Percentiles rank a stretch among this genome's conserved stretches.
Conservation (phyloP, 805 yeast species). For the Candida bentonensis region DNA sequence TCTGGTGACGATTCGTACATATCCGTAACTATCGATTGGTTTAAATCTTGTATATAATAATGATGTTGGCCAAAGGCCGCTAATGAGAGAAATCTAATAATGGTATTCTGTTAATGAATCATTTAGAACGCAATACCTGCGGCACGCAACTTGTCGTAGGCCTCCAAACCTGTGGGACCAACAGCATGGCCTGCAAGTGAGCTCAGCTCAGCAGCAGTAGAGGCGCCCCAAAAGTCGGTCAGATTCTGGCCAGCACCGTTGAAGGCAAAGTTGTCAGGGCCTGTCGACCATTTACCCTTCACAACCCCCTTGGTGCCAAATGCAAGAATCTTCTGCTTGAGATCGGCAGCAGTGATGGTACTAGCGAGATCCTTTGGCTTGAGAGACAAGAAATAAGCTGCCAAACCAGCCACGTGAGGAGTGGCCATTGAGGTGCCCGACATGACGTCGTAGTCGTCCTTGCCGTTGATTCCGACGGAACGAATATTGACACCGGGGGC, state of each 20-base stretch:
- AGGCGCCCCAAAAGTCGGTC: slow-evolving; percentile 32
- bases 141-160: neutral
- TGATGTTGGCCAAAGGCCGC: too few relatives aligned
- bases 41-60: too few relatives aligned
- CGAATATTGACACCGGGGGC: slow-evolving; percentile 90
- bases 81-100: too few relatives aligned
- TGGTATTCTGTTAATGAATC: too few relatives aligned
- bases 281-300: slow-evolving; percentile 31
- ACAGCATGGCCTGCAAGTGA: neutral
- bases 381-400: slow-evolving; percentile 76
- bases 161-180: neutral
- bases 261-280: slow-evolving; percentile 46
- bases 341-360: slow-evolving; percentile 36
- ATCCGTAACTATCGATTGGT: too few relatives aligned
- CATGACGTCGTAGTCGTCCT: slow-evolving; percentile 21
- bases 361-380: slow-evolving; percentile 50
- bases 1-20: too few relatives aligned
- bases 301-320: slow-evolving; percentile 37
- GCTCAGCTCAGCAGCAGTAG: neutral
- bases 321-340: slow-evolving; percentile 36
- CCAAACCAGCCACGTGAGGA: slow-evolving; percentile 87
- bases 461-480: slow-evolving; percentile 29
- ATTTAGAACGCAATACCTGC: too few relatives aligned
- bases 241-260: slow-evolving; percentile 48
- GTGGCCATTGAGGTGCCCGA: slow-evolving; percentile 98